These are phyloP conservation scores for Asterophora parasitica DNA, from an alignment of 768 basidiomycete genomes.

Conservation along the genomic window DNA sequence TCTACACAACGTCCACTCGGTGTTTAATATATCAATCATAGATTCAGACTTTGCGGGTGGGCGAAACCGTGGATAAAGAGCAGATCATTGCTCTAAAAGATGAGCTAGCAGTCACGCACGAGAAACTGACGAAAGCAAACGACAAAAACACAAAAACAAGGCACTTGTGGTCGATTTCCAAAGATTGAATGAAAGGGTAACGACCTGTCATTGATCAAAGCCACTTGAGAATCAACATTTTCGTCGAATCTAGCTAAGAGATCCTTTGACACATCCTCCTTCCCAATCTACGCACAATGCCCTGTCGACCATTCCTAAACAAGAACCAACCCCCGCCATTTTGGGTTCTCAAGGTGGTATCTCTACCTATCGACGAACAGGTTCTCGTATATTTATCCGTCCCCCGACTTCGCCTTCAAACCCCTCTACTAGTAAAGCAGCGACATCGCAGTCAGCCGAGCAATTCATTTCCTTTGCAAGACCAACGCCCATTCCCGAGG, in stretches of 20 bases:
- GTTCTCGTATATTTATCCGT: neutral
- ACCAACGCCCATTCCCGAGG: conserved; percentile 11
- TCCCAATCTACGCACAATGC: neutral
- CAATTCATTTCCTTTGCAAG: neutral
- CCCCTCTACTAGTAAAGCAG: neutral
- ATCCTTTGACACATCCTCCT: neutral
- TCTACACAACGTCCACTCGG: no score
- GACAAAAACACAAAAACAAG: conserved; percentile 1
- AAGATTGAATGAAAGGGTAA: conserved; percentile 4
- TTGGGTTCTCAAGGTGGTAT: neutral
- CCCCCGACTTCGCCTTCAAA: neutral
- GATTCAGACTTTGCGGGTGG: neutral
- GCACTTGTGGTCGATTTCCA: neutral
- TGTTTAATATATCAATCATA: neutral
- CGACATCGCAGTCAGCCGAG: neutral
- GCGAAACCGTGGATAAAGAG: neutral
- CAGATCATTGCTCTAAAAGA: neutral
- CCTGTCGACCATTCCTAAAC: neutral
- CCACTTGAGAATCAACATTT: neutral
- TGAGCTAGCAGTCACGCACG: neutral
- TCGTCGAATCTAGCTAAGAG: conserved; percentile 1
- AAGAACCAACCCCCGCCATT: neutral
- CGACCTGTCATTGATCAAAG: neutral
- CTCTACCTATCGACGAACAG: neutral
- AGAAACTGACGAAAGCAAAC: conserved; percentile 1